A percentile compares a stretch with the other conserved stretches of the same genome.
Evolutionary conservation across 2,329 filamentous ascomycete species (phyloP).

Genomic region (Fusarium sublunatum): DNA sequence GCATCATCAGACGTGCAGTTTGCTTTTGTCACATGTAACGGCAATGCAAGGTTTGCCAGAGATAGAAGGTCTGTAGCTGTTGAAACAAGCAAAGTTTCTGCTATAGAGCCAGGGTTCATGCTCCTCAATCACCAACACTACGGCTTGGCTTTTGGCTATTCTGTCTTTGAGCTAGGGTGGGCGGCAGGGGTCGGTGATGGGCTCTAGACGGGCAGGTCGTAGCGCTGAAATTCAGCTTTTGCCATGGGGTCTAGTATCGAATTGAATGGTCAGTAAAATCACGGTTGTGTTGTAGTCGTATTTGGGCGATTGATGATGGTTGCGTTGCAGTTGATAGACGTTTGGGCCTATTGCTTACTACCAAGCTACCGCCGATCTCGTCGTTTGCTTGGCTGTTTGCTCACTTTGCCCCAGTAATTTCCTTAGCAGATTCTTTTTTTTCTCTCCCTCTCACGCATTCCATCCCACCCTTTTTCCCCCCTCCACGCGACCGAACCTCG

Average conservation of each 20-base stretch:
- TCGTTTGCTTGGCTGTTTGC: slow-evolving; percentile 17
- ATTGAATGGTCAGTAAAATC: not conserved
- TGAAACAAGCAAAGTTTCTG: slow-evolving; percentile 4
- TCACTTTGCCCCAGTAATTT: slow-evolving; percentile 14
- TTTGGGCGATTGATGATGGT: not conserved
- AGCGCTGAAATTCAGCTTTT: not conserved
- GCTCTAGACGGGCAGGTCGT: not conserved
- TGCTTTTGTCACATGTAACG: slow-evolving; percentile 18
- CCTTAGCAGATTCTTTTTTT: slow-evolving; percentile 11
- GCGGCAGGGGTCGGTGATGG: slow-evolving; percentile 8
- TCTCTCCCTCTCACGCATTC: slow-evolving; percentile 5
- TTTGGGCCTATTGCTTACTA: not conserved
- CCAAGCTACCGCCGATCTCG: not conserved
- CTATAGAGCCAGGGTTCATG: not conserved
- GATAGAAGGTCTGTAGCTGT: slow-evolving; percentile 25
- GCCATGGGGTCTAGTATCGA: not conserved
- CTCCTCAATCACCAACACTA: not conserved
- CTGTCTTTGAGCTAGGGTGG: not conserved
- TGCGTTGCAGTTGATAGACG: not conserved
- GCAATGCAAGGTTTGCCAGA: slow-evolving; percentile 15
- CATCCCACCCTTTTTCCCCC: slow-evolving; percentile 9
- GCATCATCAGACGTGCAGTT: not conserved
- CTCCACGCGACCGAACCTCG: slow-evolving; percentile 19
- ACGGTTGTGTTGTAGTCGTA: slow-evolving; percentile 20
- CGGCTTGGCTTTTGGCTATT: slow-evolving; percentile 25